These are phyloP conservation scores for Fusarium pseudoanthophilum DNA, from an alignment of 2,329 filamentous ascomycete species.

Conservation along the genomic window DNA sequence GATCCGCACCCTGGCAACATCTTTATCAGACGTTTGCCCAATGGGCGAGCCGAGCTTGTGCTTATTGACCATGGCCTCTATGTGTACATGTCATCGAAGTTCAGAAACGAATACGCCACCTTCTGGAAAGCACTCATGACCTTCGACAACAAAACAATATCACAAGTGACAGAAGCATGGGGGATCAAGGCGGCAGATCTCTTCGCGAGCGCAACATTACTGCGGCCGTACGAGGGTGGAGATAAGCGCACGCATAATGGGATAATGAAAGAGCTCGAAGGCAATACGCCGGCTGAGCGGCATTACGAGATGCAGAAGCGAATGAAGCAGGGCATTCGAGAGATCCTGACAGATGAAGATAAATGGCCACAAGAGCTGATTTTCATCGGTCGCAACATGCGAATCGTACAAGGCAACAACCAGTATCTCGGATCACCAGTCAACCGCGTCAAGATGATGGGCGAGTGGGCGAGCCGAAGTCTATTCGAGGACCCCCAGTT, in stretches of 20 bases:
- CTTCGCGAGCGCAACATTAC: slow-evolving; percentile 88
- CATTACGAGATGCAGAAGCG: slow-evolving; percentile 90
- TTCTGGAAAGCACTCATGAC: slow-evolving; percentile 97
- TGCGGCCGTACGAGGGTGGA: slow-evolving; percentile 91
- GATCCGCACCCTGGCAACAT: slow-evolving; percentile 98
- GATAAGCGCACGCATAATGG: slow-evolving; percentile 72
- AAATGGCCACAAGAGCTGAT: slow-evolving; percentile 92
- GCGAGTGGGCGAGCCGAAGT: slow-evolving; percentile 86
- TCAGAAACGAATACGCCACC: slow-evolving; percentile 84
- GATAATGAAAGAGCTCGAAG: slow-evolving; percentile 73
- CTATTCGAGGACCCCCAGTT: slow-evolving; percentile 80
- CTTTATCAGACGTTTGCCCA: slow-evolving; percentile 87
- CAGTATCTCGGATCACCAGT: slow-evolving; percentile 90
- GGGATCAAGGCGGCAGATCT: slow-evolving; percentile 90
- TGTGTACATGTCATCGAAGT: slow-evolving; percentile 85
- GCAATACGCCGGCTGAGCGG: slow-evolving; percentile 72
- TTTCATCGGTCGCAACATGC: slow-evolving; percentile 90
- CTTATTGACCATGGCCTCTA: slow-evolving; percentile 98
- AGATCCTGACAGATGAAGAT: slow-evolving; percentile 83
- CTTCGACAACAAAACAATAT: slow-evolving; percentile 87
- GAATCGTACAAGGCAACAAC: slow-evolving; percentile 94
- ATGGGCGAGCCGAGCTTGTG: slow-evolving; percentile 87
- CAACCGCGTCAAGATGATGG: slow-evolving; percentile 94
- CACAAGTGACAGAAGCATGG: slow-evolving; percentile 79
- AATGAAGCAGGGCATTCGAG: slow-evolving; percentile 75